Conservation (phyloP, 208 protist genomes). For the Leptomonas seymouri region DNA sequence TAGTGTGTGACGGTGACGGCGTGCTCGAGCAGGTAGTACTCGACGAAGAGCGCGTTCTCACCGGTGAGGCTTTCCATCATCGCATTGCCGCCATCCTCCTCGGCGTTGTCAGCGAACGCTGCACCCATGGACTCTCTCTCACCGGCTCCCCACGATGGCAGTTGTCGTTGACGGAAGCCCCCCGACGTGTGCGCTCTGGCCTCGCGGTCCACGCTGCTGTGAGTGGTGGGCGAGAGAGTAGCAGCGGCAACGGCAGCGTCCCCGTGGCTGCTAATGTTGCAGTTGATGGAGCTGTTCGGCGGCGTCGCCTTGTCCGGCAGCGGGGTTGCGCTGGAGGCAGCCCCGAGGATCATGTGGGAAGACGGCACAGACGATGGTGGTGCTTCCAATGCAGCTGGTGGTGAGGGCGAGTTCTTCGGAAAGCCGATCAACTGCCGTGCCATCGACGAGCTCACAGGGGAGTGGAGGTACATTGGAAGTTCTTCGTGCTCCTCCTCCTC, state of each 20-base stretch:
- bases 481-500: background rate
- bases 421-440: slow-evolving; percentile 14
- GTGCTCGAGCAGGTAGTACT: slow-evolving; percentile 88
- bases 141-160: background rate
- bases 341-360: background rate
- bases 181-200: background rate
- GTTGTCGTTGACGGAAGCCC: background rate
- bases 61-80: slow-evolving; percentile 37
- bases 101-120: background rate
- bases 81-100: background rate
- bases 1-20: slow-evolving; percentile 53
- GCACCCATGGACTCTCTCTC: background rate
- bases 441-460: slow-evolving; percentile 17
- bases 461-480: slow-evolving; percentile 2
- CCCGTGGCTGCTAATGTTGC: background rate
- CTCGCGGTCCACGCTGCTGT: slow-evolving; percentile 3
- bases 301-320: background rate
- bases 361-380: no score
- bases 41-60: slow-evolving; percentile 57
- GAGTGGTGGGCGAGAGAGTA: no score
- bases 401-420: background rate
- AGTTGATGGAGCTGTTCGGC: background rate
- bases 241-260: no score
- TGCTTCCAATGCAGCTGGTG: background rate
- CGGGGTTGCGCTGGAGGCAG: background rate